Evolutionary conservation across 352 stramenopile genomes (phyloP).

Genomic region (Phytopythium vexans): DNA sequence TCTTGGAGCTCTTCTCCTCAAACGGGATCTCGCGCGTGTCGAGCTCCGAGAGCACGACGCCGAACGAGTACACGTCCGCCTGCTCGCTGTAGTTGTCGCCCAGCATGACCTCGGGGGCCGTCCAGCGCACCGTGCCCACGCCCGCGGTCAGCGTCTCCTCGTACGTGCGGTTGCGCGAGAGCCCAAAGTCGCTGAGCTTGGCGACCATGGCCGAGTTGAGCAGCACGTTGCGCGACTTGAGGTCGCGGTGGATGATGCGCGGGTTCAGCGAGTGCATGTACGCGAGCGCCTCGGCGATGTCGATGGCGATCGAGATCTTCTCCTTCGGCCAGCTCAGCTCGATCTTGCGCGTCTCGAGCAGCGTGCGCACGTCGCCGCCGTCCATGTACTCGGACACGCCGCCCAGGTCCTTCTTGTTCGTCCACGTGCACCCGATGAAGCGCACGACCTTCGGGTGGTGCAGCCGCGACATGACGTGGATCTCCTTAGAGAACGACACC

Average conservation of each 20-base stretch:
- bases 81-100: slow-evolving; percentile 86
- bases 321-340: slow-evolving; percentile 77
- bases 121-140: slow-evolving; percentile 85
- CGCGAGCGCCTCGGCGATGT: slow-evolving; percentile 72
- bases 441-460: slow-evolving; percentile 81
- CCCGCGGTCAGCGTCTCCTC: slow-evolving; percentile 81
- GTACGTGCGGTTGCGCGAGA: slow-evolving; percentile 82
- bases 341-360: slow-evolving; percentile 81
- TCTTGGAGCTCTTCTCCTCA: slow-evolving; percentile 79
- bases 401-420: slow-evolving; percentile 67
- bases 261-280: slow-evolving; percentile 85
- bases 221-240: slow-evolving; percentile 84
- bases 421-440: slow-evolving; percentile 86
- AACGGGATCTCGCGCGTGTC: slow-evolving; percentile 88
- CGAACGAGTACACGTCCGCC: slow-evolving; percentile 87
- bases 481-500: slow-evolving; percentile 75
- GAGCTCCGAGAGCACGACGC: slow-evolving; percentile 82
- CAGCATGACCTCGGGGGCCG: slow-evolving; percentile 84
- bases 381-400: slow-evolving; percentile 88
- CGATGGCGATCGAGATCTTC: slow-evolving; percentile 84
- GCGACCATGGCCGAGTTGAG: slow-evolving; percentile 75
- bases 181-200: slow-evolving; percentile 84
- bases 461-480: slow-evolving; percentile 80
- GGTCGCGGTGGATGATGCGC: slow-evolving; percentile 82
- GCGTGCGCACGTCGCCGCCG: slow-evolving; percentile 75